Conservation (phyloP, 2,329 filamentous ascomycete species). For the Fusarium luffae region DNA sequence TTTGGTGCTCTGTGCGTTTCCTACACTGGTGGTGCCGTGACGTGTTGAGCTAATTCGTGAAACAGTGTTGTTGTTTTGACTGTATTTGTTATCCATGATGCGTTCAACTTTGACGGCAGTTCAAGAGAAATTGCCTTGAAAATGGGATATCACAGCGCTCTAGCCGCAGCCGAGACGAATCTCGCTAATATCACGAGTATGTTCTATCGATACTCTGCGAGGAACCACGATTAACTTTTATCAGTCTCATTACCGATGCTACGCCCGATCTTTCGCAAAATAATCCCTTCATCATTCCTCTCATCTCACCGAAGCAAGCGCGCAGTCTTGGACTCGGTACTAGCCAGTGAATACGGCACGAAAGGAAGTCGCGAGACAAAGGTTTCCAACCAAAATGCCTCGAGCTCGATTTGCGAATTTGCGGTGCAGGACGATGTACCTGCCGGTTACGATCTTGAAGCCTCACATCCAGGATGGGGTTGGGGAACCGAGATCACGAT, state of each 20-base stretch:
- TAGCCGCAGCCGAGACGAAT: conserved; percentile 45
- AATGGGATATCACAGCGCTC: conserved; percentile 40
- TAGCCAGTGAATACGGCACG: not conserved
- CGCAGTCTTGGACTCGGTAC: not conserved
- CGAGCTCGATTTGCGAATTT: conserved; percentile 22
- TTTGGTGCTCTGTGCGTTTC: conserved; percentile 45
- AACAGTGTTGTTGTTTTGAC: conserved; percentile 40
- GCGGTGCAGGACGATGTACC: conserved; percentile 9
- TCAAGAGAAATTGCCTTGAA: conserved; percentile 42
- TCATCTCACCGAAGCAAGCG: conserved; percentile 10
- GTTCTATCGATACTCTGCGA: rapidly evolving
- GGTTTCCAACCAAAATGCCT: conserved; percentile 2
- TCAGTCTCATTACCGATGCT: conserved; percentile 37
- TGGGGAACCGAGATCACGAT: conserved; percentile 24
- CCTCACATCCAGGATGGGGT: conserved; percentile 22
- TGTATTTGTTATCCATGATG: conserved; percentile 40
- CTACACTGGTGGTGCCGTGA: rapidly evolving
- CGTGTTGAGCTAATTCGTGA: not conserved
- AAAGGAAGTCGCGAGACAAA: not conserved
- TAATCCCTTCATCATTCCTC: conserved; percentile 24
- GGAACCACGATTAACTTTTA: rapidly evolving
- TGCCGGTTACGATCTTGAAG: conserved; percentile 18
- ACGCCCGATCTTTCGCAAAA: conserved; percentile 21
- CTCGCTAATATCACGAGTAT: conserved; percentile 44
- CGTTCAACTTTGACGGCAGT: conserved; percentile 25